phyloP scores from a whole-genome alignment of 2,329 filamentous ascomycete genomes.

The Colletotrichum cordylinicola region DNA sequence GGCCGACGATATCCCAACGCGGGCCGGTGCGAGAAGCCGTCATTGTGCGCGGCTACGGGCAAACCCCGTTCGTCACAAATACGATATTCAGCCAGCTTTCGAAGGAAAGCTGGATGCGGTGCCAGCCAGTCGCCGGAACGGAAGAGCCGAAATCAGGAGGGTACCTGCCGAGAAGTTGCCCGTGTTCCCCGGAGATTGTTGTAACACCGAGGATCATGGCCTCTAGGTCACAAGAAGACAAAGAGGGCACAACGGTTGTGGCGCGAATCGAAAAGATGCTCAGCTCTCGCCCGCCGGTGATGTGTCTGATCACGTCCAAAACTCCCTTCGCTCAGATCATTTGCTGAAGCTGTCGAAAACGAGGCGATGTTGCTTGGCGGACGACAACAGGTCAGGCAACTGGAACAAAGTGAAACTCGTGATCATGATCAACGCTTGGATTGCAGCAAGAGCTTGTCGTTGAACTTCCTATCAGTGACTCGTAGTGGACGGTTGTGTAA shows the following conservation, averaged over 20 bases:
- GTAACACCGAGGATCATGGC: neutral
- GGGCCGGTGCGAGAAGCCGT: constrained; percentile 10
- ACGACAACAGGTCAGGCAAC: neutral
- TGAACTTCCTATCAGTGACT: neutral
- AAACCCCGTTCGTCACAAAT: neutral
- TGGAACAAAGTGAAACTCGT: neutral
- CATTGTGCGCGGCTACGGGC: neutral
- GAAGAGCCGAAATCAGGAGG: neutral
- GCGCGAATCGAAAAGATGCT: neutral
- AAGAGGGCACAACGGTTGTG: neutral
- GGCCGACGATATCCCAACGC: constrained; percentile 5
- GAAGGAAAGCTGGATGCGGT: neutral
- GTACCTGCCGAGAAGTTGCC: neutral
- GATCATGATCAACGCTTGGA: neutral
- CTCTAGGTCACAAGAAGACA: neutral
- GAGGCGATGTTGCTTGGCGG: neutral
- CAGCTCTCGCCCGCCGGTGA: neutral
- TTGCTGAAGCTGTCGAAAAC: neutral
- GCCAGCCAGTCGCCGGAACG: neutral
- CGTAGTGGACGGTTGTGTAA: neutral
- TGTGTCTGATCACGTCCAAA: neutral
- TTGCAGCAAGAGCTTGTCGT: neutral
- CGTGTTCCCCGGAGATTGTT: neutral
- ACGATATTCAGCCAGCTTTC: neutral
- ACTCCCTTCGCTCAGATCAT: neutral